phyloP scores from a whole-genome alignment of 441 rosid genomes.

The Gossypium schwendimanii region DNA sequence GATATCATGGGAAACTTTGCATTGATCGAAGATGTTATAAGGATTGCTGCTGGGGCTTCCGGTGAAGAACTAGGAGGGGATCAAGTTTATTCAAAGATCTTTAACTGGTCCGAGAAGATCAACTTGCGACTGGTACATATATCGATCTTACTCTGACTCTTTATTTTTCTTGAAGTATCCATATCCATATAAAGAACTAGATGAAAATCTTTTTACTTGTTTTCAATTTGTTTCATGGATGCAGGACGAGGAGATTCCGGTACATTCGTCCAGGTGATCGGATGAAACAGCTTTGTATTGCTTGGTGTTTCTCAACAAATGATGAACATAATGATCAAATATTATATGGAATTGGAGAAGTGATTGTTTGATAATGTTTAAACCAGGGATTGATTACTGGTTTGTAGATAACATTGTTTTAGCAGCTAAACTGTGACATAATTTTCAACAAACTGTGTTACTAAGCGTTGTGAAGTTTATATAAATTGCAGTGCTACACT shows the following conservation, averaged over 20 bases:
- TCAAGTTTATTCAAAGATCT: slow-evolving; percentile 69
- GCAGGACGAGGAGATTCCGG: not conserved
- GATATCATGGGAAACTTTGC: slow-evolving; percentile 98
- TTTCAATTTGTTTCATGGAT: not conserved
- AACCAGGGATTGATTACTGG: not conserved
- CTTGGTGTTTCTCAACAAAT: not conserved
- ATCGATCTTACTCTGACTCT: not conserved
- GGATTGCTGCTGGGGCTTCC: slow-evolving; percentile 83
- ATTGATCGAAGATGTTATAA: slow-evolving; percentile 73
- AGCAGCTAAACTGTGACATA: not conserved
- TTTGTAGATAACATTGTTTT: not conserved
- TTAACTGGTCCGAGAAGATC: slow-evolving; percentile 77
- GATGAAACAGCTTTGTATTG: not conserved
- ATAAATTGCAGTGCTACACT: not conserved
- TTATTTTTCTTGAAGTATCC: not conserved
- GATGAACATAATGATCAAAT: not conserved
- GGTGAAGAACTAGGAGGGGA: slow-evolving; percentile 81
- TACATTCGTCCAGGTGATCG: not conserved
- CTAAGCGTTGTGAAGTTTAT: not conserved
- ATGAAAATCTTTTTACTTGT: not conserved
- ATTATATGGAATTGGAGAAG: not conserved
- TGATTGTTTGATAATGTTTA: not conserved
- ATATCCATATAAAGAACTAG: not conserved
- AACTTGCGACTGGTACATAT: slow-evolving; percentile 28
- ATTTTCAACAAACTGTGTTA: not conserved